phyloP scores from a whole-genome alignment of 306 rosid genomes.

The Trifolium dubium region DNA sequence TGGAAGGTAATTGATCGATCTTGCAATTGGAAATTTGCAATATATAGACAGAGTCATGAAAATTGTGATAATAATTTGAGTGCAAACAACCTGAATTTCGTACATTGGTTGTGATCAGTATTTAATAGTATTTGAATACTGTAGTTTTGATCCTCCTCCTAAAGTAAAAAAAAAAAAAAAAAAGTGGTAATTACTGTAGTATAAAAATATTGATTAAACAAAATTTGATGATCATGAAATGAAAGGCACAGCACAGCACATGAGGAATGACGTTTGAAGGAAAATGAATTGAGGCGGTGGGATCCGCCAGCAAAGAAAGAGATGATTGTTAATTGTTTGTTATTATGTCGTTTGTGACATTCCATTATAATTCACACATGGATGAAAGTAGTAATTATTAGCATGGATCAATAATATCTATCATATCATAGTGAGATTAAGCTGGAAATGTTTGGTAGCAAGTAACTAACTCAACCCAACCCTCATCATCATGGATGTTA shows the following conservation, averaged over 20 bases:
- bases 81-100: neutral
- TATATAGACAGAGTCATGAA: too few species aligned
- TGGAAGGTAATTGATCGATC: neutral
- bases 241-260: neutral
- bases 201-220: slow-evolving; percentile 10
- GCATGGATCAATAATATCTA: neutral
- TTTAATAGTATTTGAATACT: neutral
- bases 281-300: neutral
- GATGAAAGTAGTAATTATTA: neutral
- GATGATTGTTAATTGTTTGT: neutral
- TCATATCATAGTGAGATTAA: neutral
- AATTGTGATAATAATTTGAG: neutral
- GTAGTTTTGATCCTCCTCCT: neutral
- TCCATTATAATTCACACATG: neutral
- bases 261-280: too few species aligned
- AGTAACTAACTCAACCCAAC: neutral
- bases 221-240: neutral
- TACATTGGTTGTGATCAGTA: neutral
- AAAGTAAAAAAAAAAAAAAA: slow-evolving; percentile 12
- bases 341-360: slow-evolving; percentile 12
- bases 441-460: slow-evolving; percentile 15
- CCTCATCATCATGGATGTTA: neutral
- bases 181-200: neutral
- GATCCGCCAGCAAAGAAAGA: neutral
- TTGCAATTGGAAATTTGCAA: neutral